phyloP scores from a whole-genome alignment of 2,329 filamentous ascomycete species.

The Pezicula rhizophila region DNA sequence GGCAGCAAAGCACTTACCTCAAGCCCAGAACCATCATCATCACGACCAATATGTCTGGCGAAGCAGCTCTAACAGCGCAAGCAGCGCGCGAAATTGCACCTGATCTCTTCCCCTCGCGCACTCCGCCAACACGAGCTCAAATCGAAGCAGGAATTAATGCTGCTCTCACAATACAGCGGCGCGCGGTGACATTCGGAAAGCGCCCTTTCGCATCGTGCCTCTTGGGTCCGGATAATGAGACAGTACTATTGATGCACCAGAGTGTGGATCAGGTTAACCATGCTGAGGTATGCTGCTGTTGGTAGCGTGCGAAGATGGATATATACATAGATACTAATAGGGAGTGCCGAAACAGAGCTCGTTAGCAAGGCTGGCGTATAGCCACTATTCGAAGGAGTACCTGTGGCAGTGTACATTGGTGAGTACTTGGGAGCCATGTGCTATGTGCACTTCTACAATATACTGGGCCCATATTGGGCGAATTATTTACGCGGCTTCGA shows the following conservation, averaged over 20 bases:
- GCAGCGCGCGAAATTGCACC: constrained; percentile 19
- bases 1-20: background rate
- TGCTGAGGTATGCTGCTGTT: constrained; percentile 32
- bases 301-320: constrained; percentile 8
- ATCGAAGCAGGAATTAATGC: constrained; percentile 32
- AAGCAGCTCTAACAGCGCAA: constrained; percentile 20
- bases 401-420: constrained; percentile 44
- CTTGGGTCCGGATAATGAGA: constrained; percentile 42
- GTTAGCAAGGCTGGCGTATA: constrained; percentile 41
- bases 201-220: constrained; percentile 43
- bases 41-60: constrained; percentile 13
- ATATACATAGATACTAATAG: background rate
- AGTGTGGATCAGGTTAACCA: constrained; percentile 48
- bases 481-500: constrained; percentile 43
- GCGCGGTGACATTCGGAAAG: constrained; percentile 39
- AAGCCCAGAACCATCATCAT: background rate
- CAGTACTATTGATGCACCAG: constrained; percentile 40
- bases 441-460: constrained; percentile 42
- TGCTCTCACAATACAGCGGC: constrained; percentile 36
- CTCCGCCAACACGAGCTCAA: constrained; percentile 31
- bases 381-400: constrained; percentile 41
- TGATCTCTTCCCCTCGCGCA: constrained; percentile 30
- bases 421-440: constrained; percentile 49
- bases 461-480: constrained; percentile 49
- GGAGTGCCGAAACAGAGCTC: constrained; percentile 21